A percentile compares a stretch with the other conserved stretches of the same genome.
These are phyloP conservation scores for Corylus heterophylla DNA, from an alignment of 306 rosid species.

Conservation along the genomic window DNA sequence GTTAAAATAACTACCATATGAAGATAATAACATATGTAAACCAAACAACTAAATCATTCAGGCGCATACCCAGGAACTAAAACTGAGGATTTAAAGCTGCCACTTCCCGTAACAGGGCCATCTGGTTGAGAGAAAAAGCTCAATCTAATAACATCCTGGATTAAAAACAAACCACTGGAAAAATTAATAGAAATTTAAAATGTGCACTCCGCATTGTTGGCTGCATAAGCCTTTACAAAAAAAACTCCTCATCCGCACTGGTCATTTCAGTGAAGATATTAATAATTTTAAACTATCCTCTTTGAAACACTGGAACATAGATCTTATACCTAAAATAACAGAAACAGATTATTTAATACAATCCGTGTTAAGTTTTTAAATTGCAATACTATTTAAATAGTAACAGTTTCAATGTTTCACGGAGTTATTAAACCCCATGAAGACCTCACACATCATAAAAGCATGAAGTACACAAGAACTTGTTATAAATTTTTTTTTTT, in stretches of 20 bases:
- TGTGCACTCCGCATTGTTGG: not conserved
- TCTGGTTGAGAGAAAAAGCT: constrained; percentile 92
- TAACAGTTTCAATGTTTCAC: not conserved
- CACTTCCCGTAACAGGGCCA: constrained; percentile 82
- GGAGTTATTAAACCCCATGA: not conserved
- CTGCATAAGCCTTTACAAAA: not conserved
- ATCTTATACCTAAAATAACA: not conserved
- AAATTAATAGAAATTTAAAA: constrained; percentile 4
- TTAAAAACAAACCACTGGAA: constrained; percentile 13
- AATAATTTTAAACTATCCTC: not conserved
- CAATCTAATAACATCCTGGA: constrained; percentile 73
- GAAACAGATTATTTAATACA: not conserved
- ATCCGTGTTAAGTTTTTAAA: not conserved
- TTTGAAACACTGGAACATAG: not conserved
- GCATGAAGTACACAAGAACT: not conserved
- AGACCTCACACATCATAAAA: not conserved
- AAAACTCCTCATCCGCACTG: not conserved
- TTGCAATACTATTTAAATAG: not conserved
- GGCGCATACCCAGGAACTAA: constrained; percentile 81
- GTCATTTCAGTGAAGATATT: not conserved
- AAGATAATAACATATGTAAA: constrained; percentile 22
- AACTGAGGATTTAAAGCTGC: constrained; percentile 68
- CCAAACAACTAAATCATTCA: constrained; percentile 27
- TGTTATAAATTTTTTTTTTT: too few species aligned
- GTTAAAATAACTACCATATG: constrained; percentile 29